Conservation (phyloP, 2,329 filamentous ascomycete genomes). For the Fusarium acutatum region DNA sequence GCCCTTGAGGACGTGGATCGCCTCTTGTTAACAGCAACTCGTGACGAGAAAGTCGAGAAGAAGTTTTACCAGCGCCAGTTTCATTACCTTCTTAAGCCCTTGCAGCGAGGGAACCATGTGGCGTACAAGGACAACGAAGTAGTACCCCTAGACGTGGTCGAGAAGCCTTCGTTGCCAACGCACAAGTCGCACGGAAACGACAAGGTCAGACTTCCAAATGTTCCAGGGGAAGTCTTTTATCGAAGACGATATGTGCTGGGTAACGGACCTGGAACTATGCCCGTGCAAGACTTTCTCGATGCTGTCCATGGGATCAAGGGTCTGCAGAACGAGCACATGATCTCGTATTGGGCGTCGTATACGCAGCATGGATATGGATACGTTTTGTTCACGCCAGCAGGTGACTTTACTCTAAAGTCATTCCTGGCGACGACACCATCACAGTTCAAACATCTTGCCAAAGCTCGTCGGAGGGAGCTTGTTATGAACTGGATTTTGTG, state of each 20-base stretch:
- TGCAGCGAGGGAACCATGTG: slow-evolving; percentile 68
- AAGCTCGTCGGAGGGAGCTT: slow-evolving; percentile 65
- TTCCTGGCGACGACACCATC: slow-evolving; percentile 71
- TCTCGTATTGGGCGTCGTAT: slow-evolving; percentile 77
- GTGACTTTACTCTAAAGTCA: slow-evolving; percentile 72
- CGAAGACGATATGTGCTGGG: slow-evolving; percentile 67
- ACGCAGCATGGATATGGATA: slow-evolving; percentile 70
- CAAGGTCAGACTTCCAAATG: slow-evolving; percentile 70
- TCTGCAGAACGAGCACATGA: slow-evolving; percentile 73
- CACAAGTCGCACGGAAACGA: slow-evolving; percentile 55
- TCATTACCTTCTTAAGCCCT: slow-evolving; percentile 71
- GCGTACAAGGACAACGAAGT: slow-evolving; percentile 73
- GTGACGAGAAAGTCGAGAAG: slow-evolving; percentile 70
- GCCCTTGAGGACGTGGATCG: slow-evolving; percentile 70
- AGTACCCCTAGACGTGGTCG: slow-evolving; percentile 73
- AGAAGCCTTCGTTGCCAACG: slow-evolving; percentile 60
- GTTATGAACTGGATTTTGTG: slow-evolving; percentile 81
- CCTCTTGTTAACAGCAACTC: slow-evolving; percentile 66
- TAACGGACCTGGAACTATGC: slow-evolving; percentile 51
- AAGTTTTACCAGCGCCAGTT: slow-evolving; percentile 78
- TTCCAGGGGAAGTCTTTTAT: slow-evolving; percentile 64
- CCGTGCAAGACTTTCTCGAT: slow-evolving; percentile 64
- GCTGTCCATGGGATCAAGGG: slow-evolving; percentile 67
- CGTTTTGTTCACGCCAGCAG: slow-evolving; percentile 71
- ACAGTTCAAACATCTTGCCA: slow-evolving; percentile 68